phyloP scores from a whole-genome alignment of 345 rosid species.

The Citrus unshiu region DNA sequence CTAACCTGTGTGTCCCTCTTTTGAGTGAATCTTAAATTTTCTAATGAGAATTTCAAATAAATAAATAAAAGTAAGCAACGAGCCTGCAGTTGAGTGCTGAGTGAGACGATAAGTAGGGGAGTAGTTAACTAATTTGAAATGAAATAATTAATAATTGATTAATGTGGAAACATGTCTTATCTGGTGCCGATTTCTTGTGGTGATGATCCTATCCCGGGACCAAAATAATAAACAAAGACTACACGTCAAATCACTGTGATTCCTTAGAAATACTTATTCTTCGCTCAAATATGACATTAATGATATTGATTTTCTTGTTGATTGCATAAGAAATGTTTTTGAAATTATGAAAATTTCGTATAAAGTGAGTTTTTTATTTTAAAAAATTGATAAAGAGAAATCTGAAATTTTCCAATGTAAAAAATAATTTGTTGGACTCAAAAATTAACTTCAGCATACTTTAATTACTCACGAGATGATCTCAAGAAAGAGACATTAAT shows the following conservation, averaged over 20 bases:
- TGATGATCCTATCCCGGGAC: not conserved
- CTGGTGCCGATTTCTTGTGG: not conserved
- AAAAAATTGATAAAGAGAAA: not conserved
- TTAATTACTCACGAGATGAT: not conserved
- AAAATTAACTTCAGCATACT: too few species aligned
- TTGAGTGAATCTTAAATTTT: too few species aligned
- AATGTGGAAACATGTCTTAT: not conserved
- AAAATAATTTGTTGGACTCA: too few species aligned
- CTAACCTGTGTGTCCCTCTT: too few species aligned
- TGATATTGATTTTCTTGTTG: too few species aligned
- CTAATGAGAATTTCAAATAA: not conserved
- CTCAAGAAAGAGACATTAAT: not conserved
- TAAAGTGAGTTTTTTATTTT: too few species aligned
- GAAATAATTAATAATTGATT: not conserved
- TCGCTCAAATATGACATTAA: too few species aligned
- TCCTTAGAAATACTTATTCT: too few species aligned
- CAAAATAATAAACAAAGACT: too few species aligned
- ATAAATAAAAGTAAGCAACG: not conserved
- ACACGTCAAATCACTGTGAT: not conserved
- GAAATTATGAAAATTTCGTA: too few species aligned
- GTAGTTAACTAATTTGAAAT: not conserved
- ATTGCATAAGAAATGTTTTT: too few species aligned
- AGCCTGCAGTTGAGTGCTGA: not conserved
- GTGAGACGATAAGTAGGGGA: not conserved
- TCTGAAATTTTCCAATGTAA: not conserved